Conservation (phyloP, 805 yeast species). For the Myxozyma vanderwaltii region DNA sequence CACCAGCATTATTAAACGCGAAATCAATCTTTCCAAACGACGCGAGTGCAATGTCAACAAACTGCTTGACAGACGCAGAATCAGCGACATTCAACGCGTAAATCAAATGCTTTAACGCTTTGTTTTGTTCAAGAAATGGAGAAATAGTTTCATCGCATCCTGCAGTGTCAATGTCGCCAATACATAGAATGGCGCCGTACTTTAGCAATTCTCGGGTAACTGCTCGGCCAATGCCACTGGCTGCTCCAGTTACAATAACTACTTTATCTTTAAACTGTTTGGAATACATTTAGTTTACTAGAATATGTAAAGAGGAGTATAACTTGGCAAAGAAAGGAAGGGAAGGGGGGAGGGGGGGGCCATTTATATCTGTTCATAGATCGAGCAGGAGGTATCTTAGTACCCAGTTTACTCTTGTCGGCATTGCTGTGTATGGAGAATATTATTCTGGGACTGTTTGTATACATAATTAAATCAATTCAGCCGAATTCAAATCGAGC, state of each 20-base stretch:
- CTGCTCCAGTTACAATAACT: slow-evolving; percentile 11
- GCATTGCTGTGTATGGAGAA: too few species aligned
- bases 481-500: background rate
- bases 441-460: background rate
- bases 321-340: background rate
- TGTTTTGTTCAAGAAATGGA: background rate
- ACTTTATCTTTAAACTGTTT: background rate
- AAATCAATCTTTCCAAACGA: slow-evolving; percentile 78
- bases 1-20: slow-evolving; percentile 86
- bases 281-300: background rate
- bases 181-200: background rate
- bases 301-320: background rate
- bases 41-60: slow-evolving; percentile 55
- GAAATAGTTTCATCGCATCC: slow-evolving; percentile 5
- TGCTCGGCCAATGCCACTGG: slow-evolving; percentile 6
- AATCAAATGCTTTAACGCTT: slow-evolving; percentile 35
- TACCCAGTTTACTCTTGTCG: background rate
- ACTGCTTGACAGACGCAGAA: slow-evolving; percentile 32
- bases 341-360: background rate
- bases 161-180: slow-evolving; percentile 3
- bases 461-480: too few species aligned
- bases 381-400: background rate
- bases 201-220: background rate
- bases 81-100: slow-evolving; percentile 34
- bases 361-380: background rate